Evolutionary conservation across 2,329 filamentous ascomycete genomes (phyloP).

Genomic region (Venturia pyrina): DNA sequence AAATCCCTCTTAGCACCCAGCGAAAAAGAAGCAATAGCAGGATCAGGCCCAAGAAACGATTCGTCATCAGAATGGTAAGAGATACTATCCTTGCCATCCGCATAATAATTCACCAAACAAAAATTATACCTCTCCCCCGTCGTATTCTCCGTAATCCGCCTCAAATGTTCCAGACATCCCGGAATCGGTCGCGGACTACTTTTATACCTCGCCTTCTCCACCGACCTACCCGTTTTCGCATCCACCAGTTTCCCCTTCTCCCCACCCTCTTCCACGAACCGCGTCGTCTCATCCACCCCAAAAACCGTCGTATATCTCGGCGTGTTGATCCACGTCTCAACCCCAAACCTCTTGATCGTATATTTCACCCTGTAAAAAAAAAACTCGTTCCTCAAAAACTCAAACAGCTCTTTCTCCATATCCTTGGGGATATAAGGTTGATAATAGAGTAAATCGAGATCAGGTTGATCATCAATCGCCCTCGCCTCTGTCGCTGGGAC

Average conservation of each 20-base stretch:
- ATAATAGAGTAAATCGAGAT: constrained; percentile 67
- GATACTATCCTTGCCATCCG: constrained; percentile 66
- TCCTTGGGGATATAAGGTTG: constrained; percentile 57
- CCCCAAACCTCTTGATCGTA: constrained; percentile 55
- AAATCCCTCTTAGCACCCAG: constrained; percentile 66
- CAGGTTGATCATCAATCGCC: constrained; percentile 54
- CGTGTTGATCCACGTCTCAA: constrained; percentile 52
- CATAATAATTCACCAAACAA: constrained; percentile 75
- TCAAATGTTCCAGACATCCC: constrained; percentile 55
- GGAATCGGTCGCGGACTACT: constrained; percentile 62
- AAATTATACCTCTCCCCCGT: constrained; percentile 66
- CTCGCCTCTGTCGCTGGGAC: constrained; percentile 33
- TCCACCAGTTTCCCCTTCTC: constrained; percentile 25
- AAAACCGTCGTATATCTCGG: constrained; percentile 54
- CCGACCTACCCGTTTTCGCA: constrained; percentile 30
- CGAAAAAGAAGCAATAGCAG: constrained; percentile 65
- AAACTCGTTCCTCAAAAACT: constrained; percentile 59
- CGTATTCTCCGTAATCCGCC: constrained; percentile 51
- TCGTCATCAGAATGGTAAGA: constrained; percentile 75
- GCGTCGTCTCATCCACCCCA: constrained; percentile 53
- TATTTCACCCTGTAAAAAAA: constrained; percentile 71
- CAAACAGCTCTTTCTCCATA: constrained; percentile 51
- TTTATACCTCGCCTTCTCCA: constrained; percentile 41
- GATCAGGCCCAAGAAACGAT: constrained; percentile 58
- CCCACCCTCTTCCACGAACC: constrained; percentile 35